phyloP scores from a whole-genome alignment of 1,139 yeast genomes.

The Pichia sp. region DNA sequence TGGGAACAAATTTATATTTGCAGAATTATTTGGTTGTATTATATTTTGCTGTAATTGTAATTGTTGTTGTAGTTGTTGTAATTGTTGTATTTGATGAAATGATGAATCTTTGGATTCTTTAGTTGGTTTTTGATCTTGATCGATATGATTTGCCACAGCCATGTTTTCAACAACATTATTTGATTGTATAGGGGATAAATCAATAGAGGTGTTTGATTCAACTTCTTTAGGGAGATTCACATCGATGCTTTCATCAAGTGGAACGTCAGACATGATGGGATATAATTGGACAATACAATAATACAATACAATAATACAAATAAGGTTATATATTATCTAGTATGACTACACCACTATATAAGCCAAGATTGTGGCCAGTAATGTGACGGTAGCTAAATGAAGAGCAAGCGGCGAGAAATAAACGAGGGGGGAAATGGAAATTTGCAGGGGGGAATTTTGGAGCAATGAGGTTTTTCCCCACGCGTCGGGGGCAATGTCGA shows the following conservation, averaged over 20 bases:
- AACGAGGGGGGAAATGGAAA: background rate
- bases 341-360: background rate
- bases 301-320: too few species aligned
- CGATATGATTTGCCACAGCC: conserved; percentile 2
- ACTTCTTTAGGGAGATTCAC: background rate
- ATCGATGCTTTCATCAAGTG: background rate
- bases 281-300: too few species aligned
- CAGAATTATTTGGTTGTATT: background rate
- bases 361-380: background rate
- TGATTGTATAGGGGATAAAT: background rate
- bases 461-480: background rate
- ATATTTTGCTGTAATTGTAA: background rate
- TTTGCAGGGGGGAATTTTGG: background rate
- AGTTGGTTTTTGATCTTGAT: background rate
- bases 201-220: background rate
- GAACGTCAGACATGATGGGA: background rate
- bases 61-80: conserved; percentile 4
- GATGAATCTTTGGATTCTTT: background rate
- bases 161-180: background rate
- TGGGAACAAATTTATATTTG: conserved; percentile 1
- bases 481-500: background rate
- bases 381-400: background rate
- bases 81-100: conserved; percentile 2
- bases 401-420: background rate
- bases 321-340: background rate